A percentile compares a stretch with the other conserved stretches of the same genome.
phyloP scores from a whole-genome alignment of 805 yeast genomes.

The Nakazawaea wyomingensis region DNA sequence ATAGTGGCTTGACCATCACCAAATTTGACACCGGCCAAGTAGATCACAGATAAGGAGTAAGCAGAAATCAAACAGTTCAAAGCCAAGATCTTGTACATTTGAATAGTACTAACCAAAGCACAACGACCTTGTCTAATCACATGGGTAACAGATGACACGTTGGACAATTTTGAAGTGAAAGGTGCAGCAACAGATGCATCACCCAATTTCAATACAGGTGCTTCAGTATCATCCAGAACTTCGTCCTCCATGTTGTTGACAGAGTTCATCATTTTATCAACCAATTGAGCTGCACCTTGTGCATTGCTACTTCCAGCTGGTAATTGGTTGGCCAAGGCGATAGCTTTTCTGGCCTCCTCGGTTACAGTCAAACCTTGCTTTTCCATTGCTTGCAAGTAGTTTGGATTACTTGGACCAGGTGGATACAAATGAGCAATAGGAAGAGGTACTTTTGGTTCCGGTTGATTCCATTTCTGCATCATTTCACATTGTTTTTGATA shows the following conservation, averaged over 20 bases:
- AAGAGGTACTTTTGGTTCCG: conserved; percentile 78
- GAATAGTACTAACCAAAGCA: conserved; percentile 94
- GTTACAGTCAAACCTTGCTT: conserved; percentile 76
- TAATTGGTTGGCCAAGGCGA: conserved; percentile 45
- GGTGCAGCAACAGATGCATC: conserved; percentile 99
- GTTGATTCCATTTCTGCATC: conserved; percentile 76
- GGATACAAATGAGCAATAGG: conserved; percentile 93
- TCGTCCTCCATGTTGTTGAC: conserved; percentile 52
- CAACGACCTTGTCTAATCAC: conserved; percentile 97
- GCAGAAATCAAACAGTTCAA: conserved; percentile 96
- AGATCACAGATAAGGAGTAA: conserved; percentile 88
- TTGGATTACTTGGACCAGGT: conserved; percentile 90
- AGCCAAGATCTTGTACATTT: conserved; percentile 97
- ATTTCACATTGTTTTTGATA: conserved; percentile 82
- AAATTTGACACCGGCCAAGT: conserved; percentile 94
- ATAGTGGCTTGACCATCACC: conserved; percentile 98
- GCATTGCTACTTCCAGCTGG: no score
- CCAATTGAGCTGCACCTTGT: conserved; percentile 37
- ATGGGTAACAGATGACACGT: conserved; percentile 87
- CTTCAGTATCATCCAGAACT: conserved; percentile 79
- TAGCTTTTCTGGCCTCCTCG: conserved; percentile 62
- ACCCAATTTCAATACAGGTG: conserved; percentile 90
- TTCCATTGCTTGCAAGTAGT: conserved; percentile 80
- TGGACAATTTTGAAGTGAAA: conserved; percentile 89
- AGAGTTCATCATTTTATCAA: conserved; percentile 60